Evolutionary conservation across 208 protist genomes (phyloP).

Genomic region (Herpetomonas samuelpessoai): DNA sequence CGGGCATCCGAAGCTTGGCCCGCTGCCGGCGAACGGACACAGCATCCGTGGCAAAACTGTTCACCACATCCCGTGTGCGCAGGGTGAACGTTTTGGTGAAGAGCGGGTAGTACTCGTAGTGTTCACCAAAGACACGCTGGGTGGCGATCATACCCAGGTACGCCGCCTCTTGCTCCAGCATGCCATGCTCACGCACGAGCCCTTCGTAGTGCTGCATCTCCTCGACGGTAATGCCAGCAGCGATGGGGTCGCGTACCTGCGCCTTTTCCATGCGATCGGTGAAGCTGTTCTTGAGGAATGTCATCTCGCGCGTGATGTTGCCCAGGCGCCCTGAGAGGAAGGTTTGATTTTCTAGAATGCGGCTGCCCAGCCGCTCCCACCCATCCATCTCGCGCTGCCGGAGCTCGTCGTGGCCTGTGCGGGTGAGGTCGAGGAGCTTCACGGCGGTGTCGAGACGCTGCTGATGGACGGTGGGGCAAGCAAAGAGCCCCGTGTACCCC

Average conservation of each 20-base stretch:
- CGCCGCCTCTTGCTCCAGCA: conserved; percentile 18
- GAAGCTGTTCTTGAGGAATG: conserved; percentile 24
- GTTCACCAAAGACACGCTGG: conserved; percentile 48
- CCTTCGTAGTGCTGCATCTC: conserved; percentile 26
- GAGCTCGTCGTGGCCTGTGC: conserved; percentile 31
- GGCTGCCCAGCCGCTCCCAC: conserved; percentile 53
- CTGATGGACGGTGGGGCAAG: conserved; percentile 23
- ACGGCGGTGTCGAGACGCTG: conserved; percentile 21
- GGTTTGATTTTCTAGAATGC: conserved; percentile 27
- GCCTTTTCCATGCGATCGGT: conserved; percentile 21
- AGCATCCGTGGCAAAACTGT: conserved; percentile 8
- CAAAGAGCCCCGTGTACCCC: conserved; percentile 50
- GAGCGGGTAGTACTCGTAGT: conserved; percentile 78
- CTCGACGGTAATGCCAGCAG: conserved; percentile 38
- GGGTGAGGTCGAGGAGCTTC: conserved; percentile 25
- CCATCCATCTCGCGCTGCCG: conserved; percentile 37
- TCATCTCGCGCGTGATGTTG: conserved; percentile 20
- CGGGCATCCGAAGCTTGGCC: too few species aligned
- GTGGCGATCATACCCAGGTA: conserved; percentile 30
- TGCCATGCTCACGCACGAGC: conserved; percentile 15
- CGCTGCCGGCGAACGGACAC: conserved; percentile 5
- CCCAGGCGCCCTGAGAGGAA: conserved; percentile 17
- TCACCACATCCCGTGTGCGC: conserved; percentile 5
- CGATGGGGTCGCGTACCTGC: conserved; percentile 23
- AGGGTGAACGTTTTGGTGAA: conserved; percentile 12